Base-by-base conservation (phyloP, 2,329 filamentous ascomycete genomes). In the Claviceps sp. region DNA sequence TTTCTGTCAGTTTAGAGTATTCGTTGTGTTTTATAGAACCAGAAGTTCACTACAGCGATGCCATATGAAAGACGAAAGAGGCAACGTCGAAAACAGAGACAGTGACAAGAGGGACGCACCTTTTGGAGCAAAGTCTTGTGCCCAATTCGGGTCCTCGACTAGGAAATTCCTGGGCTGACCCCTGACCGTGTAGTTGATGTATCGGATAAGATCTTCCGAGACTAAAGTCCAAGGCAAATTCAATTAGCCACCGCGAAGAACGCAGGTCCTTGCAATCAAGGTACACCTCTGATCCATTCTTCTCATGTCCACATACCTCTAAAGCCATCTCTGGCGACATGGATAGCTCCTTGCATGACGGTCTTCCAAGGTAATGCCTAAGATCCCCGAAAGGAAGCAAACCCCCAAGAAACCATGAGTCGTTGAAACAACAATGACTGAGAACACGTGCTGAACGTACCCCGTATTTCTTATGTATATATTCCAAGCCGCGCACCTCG, bases 61-160 rank as follows among this genome's bases (percentile, higher is more conserved):
- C 30, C 9, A 34, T 34, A 9, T 4, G 11, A 11, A 22, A 42
- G 18, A 13, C 13, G 30, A 26, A 37, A 47, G 45, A 14, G 2
- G 3, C 5, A 37, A 16, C 37, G 30, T 34, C 30, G 1, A 11
- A 22, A 18, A 37, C 11, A 22, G 5, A n/a, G 30, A 9, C 30
- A 34, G 30, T 34, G 9, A 34, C 30, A 34, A 24, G 5, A 24
- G 9, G 13, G 20, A 48, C 56, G 18, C 52, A 71, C 73, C 91
- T 55, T 90, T 82, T 0, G 88, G 88, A 2, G 88, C 89, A 69
- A 96, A 96, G 63, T 96, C 91, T 47, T 86, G 66, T 0, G 90
- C 88, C 85, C 88, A 97, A 3, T 81, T 78, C 0, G 85, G 82
- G 52, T 96, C 81, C 3, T 85, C 74, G 0, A 82, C 71, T 0